phyloP scores from a whole-genome alignment of 768 basidiomycete species.

The button mushroom (Agaricus bisporus) region DNA sequence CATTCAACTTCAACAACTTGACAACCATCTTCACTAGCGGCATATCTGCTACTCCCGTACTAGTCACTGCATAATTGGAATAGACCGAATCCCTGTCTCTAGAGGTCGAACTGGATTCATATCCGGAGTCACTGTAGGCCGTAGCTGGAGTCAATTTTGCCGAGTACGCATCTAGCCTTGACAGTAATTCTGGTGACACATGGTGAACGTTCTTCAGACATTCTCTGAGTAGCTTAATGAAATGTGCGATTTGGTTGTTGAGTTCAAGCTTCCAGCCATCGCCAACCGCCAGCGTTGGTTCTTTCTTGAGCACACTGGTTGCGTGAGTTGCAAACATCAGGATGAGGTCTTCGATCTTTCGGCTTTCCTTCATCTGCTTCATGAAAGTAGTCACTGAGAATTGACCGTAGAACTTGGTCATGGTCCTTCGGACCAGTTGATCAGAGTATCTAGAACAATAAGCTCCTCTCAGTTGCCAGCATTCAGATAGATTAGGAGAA shows the following conservation, averaged over 20 bases:
- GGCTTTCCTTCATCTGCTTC: conserved; percentile 89
- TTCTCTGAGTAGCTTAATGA: conserved; percentile 82
- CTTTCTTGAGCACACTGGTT: conserved; percentile 83
- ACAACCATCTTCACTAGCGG: conserved; percentile 65
- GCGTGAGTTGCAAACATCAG: conserved; percentile 93
- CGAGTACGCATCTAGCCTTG: conserved; percentile 79
- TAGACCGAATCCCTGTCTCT: conserved; percentile 49
- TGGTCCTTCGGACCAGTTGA: conserved; percentile 81
- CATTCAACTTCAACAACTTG: conserved; percentile 67
- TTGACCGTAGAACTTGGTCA: conserved; percentile 90
- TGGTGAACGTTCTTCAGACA: conserved; percentile 67
- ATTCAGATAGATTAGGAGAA: too few species aligned
- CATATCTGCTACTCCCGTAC: conserved; percentile 64
- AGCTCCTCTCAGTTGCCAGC: neutral
- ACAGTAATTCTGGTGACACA: conserved; percentile 76
- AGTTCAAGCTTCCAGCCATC: conserved; percentile 93
- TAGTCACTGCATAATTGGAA: conserved; percentile 21
- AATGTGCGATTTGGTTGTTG: conserved; percentile 86
- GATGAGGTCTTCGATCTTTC: conserved; percentile 97
- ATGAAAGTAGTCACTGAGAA: conserved; percentile 83
- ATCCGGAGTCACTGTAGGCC: conserved; percentile 56
- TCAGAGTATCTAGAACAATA: conserved; percentile 69
- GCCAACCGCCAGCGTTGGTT: conserved; percentile 62
- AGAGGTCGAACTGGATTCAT: conserved; percentile 56
- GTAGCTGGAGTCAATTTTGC: conserved; percentile 68